phyloP scores from a whole-genome alignment of 257 asterid species.

The Orobanche coerulescens region DNA sequence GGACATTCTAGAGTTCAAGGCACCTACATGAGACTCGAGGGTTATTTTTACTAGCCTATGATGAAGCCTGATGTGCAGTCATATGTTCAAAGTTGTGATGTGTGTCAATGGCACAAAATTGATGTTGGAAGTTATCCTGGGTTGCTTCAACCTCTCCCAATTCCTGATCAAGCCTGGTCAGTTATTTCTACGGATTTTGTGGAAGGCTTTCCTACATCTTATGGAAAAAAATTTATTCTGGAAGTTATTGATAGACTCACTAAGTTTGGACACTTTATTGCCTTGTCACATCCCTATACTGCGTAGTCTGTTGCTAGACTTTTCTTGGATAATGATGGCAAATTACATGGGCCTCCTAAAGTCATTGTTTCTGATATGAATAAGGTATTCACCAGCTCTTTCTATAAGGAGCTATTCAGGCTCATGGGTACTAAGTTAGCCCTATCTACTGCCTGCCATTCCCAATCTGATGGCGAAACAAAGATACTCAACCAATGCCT shows the following conservation, averaged over 20 bases:
- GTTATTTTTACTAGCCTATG: neutral
- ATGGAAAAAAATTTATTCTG: neutral
- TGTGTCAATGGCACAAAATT: neutral
- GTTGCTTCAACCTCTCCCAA: neutral
- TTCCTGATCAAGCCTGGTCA: neutral
- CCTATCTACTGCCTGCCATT: neutral
- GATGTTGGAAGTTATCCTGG: neutral
- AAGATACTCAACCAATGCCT: constrained; percentile 10
- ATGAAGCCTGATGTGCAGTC: neutral
- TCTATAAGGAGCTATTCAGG: neutral
- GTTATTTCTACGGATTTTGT: constrained; percentile 4
- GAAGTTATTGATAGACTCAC: neutral
- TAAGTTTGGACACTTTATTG: neutral
- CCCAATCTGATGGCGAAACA: constrained; percentile 4
- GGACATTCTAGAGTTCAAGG: constrained; percentile 1
- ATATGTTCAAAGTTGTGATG: neutral
- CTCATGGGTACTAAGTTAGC: neutral
- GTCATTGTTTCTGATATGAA: neutral
- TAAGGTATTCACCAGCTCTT: neutral
- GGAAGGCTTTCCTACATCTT: neutral
- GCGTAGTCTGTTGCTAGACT: neutral
- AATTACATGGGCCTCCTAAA: neutral
- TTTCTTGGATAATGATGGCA: neutral
- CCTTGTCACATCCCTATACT: neutral
- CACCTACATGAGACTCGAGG: neutral